Conservation (phyloP, 1,284 basidiomycete species). For the Meira nashicola region DNA sequence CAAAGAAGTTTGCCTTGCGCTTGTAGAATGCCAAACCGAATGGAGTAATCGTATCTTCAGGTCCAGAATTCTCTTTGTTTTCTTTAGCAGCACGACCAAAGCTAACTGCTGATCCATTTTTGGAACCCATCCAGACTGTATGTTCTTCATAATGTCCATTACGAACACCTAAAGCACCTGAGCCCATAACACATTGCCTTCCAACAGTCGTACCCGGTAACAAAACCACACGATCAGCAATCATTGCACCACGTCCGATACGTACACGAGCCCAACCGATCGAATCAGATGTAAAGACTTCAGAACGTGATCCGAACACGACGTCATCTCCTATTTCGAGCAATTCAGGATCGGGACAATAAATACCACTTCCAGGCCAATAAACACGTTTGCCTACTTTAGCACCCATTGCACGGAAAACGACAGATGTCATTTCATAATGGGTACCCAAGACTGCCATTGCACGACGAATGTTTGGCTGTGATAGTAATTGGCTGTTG, state of each 20-base stretch:
- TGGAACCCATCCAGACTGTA: constrained; percentile 52
- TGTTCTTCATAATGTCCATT: constrained; percentile 52
- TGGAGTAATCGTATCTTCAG: constrained; percentile 50
- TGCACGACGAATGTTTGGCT: constrained; percentile 44
- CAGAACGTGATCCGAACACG: constrained; percentile 52
- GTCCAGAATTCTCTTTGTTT: constrained; percentile 27
- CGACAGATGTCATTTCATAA: constrained; percentile 52
- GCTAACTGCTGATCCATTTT: constrained; percentile 53
- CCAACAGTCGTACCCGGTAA: constrained; percentile 50
- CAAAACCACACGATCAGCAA: constrained; percentile 51
- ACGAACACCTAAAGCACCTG: constrained; percentile 47
- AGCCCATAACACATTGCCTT: constrained; percentile 52
- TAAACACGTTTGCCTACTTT: constrained; percentile 51
- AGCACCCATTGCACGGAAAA: constrained; percentile 52
- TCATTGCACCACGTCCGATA: constrained; percentile 51
- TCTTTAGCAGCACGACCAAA: constrained; percentile 45
- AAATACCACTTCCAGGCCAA: constrained; percentile 52
- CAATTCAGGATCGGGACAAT: constrained; percentile 52
- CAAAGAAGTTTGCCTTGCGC: constrained; percentile 52
- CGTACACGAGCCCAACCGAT: constrained; percentile 52
- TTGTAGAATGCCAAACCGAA: constrained; percentile 52
- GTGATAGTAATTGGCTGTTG: constrained; percentile 44
- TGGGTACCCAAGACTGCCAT: constrained; percentile 50
- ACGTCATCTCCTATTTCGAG: constrained; percentile 52
- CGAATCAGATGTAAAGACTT: constrained; percentile 51